These are phyloP conservation scores for Trypanosomatidae sp. DNA, from an alignment of 208 protist genomes.

Conservation along the genomic window DNA sequence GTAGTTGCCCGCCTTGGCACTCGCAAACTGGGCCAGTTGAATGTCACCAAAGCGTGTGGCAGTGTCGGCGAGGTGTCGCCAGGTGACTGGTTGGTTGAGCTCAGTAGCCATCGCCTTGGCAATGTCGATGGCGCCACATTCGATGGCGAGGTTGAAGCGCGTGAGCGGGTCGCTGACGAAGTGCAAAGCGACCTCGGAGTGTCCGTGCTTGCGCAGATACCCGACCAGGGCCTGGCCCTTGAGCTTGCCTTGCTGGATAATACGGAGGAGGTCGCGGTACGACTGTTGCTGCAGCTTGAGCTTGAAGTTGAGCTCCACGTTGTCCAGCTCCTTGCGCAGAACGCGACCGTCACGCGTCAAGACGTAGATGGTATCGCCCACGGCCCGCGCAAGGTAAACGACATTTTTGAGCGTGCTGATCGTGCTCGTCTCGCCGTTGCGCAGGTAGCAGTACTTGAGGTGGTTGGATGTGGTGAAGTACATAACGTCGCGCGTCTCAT, in stretches of 20 bases:
- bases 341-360: constrained; percentile 93
- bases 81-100: constrained; percentile 92
- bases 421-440: constrained; percentile 95
- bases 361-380: constrained; percentile 85
- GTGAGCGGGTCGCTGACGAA: constrained; percentile 97
- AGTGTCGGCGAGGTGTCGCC: constrained; percentile 91
- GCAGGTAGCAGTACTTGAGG: constrained; percentile 97
- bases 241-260: constrained; percentile 93
- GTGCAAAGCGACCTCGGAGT: constrained; percentile 97
- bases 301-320: constrained; percentile 97
- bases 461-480: constrained; percentile 99
- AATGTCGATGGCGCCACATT: constrained; percentile 97
- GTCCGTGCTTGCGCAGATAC: constrained; percentile 98
- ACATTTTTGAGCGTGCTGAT: constrained; percentile 96
- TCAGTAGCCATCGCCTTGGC: constrained; percentile 88
- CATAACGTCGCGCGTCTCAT: constrained; percentile 93
- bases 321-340: constrained; percentile 87
- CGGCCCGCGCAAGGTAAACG: constrained; percentile 94
- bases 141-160: constrained; percentile 98
- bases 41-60: constrained; percentile 96
- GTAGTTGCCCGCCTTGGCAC: constrained; percentile 94
- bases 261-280: constrained; percentile 94
- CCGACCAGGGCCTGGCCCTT: constrained; percentile 97
- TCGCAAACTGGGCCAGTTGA: constrained; percentile 95
- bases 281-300: constrained; percentile 91